A percentile compares a stretch with the other conserved stretches of the same genome.
Conservation (phyloP, 345 rosid species). For the Capsella bursapastoris region DNA sequence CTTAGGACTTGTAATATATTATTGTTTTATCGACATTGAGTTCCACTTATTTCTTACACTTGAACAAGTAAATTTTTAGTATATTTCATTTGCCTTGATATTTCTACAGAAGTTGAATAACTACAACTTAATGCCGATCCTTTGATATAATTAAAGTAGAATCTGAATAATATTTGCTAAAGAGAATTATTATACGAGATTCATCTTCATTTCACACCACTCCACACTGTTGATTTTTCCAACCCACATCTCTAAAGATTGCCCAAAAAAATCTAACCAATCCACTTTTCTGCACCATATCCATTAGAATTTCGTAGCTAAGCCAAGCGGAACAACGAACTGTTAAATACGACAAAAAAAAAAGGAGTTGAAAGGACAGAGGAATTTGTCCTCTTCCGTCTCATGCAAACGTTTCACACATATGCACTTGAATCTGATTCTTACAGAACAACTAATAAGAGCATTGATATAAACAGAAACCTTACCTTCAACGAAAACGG, state of each 20-base stretch:
- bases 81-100: no score
- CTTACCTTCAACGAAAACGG: neutral
- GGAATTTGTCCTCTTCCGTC: neutral
- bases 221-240: neutral
- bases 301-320: no score
- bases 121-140: neutral
- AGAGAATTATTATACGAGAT: neutral
- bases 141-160: no score
- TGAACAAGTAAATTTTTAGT: no score
- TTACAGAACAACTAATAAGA: neutral
- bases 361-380: neutral
- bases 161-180: neutral
- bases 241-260: neutral
- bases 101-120: no score
- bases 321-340: no score
- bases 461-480: neutral
- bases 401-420: neutral
- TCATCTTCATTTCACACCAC: neutral
- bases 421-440: no score
- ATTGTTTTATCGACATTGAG: neutral
- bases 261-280: neutral
- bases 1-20: neutral
- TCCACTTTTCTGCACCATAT: no score
- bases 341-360: no score
- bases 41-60: neutral